These are phyloP conservation scores for Hymenoscyphus occultus DNA, from an alignment of 2,329 filamentous ascomycete genomes.

Conservation along the genomic window DNA sequence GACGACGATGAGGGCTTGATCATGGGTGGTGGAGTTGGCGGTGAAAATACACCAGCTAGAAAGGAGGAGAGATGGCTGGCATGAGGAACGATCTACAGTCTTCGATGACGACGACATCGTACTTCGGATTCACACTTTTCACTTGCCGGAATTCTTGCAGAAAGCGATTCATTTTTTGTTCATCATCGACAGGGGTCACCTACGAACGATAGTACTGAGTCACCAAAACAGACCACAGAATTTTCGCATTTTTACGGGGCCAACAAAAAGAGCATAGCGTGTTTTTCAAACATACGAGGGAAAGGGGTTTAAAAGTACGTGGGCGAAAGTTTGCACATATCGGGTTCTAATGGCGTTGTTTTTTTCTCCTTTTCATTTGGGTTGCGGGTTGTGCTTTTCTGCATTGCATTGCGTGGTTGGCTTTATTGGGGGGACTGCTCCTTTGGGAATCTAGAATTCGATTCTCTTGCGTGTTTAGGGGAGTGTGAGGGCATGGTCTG, in stretches of 20 bases:
- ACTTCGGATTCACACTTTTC: background rate
- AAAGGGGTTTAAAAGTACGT: background rate
- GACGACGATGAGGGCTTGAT: slow-evolving; percentile 46
- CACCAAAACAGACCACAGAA: background rate
- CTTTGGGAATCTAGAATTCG: background rate
- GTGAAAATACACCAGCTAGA: slow-evolving; percentile 32
- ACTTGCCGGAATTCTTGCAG: background rate
- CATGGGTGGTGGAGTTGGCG: slow-evolving; percentile 30
- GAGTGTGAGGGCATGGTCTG: no score
- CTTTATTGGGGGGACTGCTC: background rate
- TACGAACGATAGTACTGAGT: background rate
- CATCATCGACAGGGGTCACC: background rate
- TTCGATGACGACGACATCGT: background rate
- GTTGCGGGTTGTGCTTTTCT: background rate
- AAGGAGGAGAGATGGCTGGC: slow-evolving; percentile 36
- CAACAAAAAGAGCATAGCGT: background rate
- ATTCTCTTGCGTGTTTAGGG: no score
- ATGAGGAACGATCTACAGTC: slow-evolving; percentile 14
- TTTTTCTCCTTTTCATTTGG: background rate
- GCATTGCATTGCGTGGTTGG: slow-evolving; percentile 4
- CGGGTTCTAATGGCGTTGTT: background rate
- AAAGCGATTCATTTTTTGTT: background rate
- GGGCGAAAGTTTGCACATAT: background rate
- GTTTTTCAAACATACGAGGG: background rate
- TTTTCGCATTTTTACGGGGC: background rate